phyloP scores from a whole-genome alignment of 768 basidiomycete genomes.

The Suillus placidus region DNA sequence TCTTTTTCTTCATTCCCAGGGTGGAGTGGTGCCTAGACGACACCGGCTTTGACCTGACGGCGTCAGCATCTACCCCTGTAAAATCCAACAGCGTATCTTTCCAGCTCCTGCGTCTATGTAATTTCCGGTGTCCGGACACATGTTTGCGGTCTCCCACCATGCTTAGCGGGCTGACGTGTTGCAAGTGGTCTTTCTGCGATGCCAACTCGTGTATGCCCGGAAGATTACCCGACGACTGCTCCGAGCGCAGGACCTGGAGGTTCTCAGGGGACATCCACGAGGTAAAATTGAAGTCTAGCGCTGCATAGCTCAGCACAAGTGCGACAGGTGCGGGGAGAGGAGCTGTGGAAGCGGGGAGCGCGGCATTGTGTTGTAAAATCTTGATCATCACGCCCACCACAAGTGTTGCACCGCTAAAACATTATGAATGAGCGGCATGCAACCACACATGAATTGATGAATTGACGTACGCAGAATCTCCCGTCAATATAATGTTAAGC shows the following conservation, averaged over 20 bases:
- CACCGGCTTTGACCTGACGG: slow-evolving; percentile 31
- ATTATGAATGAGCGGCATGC: slow-evolving; percentile 16
- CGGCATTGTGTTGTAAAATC: slow-evolving; percentile 67
- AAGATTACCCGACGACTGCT: slow-evolving; percentile 84
- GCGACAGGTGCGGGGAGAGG: slow-evolving; percentile 75
- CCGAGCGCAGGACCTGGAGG: slow-evolving; percentile 80
- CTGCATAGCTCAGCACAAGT: slow-evolving; percentile 87
- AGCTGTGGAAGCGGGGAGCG: slow-evolving; percentile 26
- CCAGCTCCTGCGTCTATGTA: slow-evolving; percentile 61
- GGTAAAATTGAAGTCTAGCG: slow-evolving; percentile 96
- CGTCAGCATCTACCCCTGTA: slow-evolving; percentile 39
- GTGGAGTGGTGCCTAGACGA: slow-evolving; percentile 20
- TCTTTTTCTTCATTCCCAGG: slow-evolving; percentile 30
- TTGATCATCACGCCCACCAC: slow-evolving; percentile 84
- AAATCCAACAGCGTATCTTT: slow-evolving; percentile 57
- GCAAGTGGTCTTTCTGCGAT: slow-evolving; percentile 85
- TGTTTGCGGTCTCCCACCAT: slow-evolving; percentile 79
- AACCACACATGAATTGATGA: slow-evolving; percentile 6
- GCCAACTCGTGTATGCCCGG: slow-evolving; percentile 70
- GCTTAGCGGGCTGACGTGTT: slow-evolving; percentile 86
- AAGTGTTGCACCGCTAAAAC: slow-evolving; percentile 80
- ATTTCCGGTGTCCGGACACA: slow-evolving; percentile 38
- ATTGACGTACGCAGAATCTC: slow-evolving; percentile 92
- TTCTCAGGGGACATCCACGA: slow-evolving; percentile 94
- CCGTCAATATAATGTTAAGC: slow-evolving; percentile 78